Percentiles rank a stretch among this genome's conserved stretches.
phyloP scores from a whole-genome alignment of 768 basidiomycete genomes.

The Suillus fuscotomentosus region DNA sequence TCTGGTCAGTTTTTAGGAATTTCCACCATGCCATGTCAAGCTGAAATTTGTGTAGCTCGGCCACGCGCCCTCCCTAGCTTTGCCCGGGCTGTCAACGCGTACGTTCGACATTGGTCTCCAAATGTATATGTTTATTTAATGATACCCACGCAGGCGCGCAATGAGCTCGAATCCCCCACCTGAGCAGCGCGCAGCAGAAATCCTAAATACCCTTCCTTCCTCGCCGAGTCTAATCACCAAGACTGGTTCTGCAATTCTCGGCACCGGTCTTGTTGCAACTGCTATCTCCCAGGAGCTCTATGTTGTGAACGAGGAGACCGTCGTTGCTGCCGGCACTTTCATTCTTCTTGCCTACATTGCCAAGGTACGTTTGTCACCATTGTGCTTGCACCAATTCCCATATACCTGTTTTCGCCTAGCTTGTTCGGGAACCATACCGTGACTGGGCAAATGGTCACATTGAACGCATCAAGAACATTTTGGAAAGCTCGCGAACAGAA shows the following conservation, averaged over 20 bases:
- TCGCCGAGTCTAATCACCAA: slow-evolving; percentile 91
- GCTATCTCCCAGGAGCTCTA: slow-evolving; percentile 98
- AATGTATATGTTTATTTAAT: slow-evolving; percentile 9
- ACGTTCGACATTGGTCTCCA: slow-evolving; percentile 23
- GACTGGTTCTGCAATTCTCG: slow-evolving; percentile 89
- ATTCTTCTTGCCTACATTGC: slow-evolving; percentile 82
- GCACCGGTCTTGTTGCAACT: slow-evolving; percentile 83
- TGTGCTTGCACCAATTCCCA: slow-evolving; percentile 3
- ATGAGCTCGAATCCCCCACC: slow-evolving; percentile 73
- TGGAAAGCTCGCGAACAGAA: slow-evolving; percentile 77
- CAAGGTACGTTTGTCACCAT: slow-evolving; percentile 50
- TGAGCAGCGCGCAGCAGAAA: slow-evolving; percentile 82
- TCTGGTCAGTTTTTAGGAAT: slow-evolving; percentile 42
- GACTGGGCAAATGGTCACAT: slow-evolving; percentile 93
- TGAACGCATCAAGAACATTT: slow-evolving; percentile 75
- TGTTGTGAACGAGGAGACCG: slow-evolving; percentile 95
- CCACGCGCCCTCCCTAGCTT: slow-evolving; percentile 51
- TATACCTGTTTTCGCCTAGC: slow-evolving; percentile 39
- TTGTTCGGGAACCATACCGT: slow-evolving; percentile 82
- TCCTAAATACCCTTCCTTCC: slow-evolving; percentile 85
- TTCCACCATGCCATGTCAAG: not conserved
- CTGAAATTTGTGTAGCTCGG: slow-evolving; percentile 40
- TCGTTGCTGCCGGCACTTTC: slow-evolving; percentile 80
- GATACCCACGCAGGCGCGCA: slow-evolving; percentile 48
- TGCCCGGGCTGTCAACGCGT: slow-evolving; percentile 48